These are phyloP conservation scores for Rasamsonia emersonii DNA, from an alignment of 2,329 filamentous ascomycete species.

Conservation along the genomic window DNA sequence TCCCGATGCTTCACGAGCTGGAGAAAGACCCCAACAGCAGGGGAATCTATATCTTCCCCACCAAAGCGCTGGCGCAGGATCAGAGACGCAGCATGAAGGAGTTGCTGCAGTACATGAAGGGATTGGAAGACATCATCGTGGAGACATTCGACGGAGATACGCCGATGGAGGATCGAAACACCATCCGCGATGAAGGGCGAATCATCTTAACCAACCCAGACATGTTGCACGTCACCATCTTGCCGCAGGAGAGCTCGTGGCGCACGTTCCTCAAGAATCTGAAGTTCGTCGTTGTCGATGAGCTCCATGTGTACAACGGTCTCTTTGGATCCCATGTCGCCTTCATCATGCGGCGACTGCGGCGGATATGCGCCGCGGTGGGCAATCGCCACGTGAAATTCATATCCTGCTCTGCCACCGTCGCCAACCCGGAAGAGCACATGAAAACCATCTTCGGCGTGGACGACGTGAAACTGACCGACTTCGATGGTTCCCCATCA, in stretches of 20 bases:
- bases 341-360: constrained; percentile 82
- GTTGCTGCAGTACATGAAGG: constrained; percentile 70
- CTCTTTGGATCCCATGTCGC: constrained; percentile 90
- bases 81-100: constrained; percentile 83
- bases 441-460: constrained; percentile 93
- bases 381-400: constrained; percentile 82
- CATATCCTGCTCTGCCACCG: constrained; percentile 91
- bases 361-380: constrained; percentile 79
- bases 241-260: constrained; percentile 89
- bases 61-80: constrained; percentile 92
- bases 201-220: constrained; percentile 98
- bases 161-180: constrained; percentile 65
- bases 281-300: constrained; percentile 82
- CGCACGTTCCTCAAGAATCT: constrained; percentile 79
- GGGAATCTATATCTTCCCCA: constrained; percentile 97
- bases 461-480: constrained; percentile 68
- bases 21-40: constrained; percentile 68
- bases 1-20: constrained; percentile 80
- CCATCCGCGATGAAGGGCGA: constrained; percentile 76
- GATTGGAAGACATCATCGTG: constrained; percentile 65
- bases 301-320: constrained; percentile 94
- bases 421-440: constrained; percentile 83
- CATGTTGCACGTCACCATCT: constrained; percentile 90
- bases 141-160: constrained; percentile 98
- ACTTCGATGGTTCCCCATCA: constrained; percentile 87